phyloP scores from a whole-genome alignment of 257 asterid species.

The Plantago major region DNA sequence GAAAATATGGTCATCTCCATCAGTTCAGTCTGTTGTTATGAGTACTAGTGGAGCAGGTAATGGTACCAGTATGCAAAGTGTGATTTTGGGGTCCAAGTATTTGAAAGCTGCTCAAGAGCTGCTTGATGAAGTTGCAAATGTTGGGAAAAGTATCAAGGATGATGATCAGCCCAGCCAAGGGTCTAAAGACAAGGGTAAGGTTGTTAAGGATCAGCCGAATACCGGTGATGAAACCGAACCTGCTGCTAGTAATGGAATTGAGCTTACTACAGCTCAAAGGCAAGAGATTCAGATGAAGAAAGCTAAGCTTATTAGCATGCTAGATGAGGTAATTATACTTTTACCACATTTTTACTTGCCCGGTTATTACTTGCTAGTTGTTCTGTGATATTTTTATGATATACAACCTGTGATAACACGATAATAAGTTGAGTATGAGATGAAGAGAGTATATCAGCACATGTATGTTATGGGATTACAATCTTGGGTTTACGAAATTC shows the following conservation, averaged over 20 bases:
- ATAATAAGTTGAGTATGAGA: no score
- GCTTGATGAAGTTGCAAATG: constrained; percentile 57
- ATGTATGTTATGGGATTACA: no score
- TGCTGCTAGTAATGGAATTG: constrained; percentile 19
- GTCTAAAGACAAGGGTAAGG: constrained; percentile 26
- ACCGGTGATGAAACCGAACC: constrained; percentile 15
- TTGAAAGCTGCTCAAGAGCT: constrained; percentile 60
- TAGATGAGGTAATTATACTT: constrained; percentile 56
- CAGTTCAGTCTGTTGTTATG: no score
- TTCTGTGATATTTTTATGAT: no score
- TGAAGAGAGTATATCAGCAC: no score
- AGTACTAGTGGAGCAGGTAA: neutral
- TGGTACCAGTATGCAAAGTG: constrained; percentile 20
- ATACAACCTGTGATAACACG: no score
- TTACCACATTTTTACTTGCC: neutral
- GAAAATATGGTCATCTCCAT: no score
- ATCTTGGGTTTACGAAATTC: no score
- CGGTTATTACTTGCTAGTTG: no score
- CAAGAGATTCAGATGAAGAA: constrained; percentile 83
- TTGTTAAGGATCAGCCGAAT: constrained; percentile 20
- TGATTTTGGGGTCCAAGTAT: constrained; percentile 54
- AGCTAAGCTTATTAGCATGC: constrained; percentile 60
- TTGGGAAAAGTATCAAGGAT: constrained; percentile 28
- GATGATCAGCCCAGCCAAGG: neutral
- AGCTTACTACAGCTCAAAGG: constrained; percentile 55